phyloP scores from a whole-genome alignment of 768 basidiomycete species.

The Lentinula lateritia region DNA sequence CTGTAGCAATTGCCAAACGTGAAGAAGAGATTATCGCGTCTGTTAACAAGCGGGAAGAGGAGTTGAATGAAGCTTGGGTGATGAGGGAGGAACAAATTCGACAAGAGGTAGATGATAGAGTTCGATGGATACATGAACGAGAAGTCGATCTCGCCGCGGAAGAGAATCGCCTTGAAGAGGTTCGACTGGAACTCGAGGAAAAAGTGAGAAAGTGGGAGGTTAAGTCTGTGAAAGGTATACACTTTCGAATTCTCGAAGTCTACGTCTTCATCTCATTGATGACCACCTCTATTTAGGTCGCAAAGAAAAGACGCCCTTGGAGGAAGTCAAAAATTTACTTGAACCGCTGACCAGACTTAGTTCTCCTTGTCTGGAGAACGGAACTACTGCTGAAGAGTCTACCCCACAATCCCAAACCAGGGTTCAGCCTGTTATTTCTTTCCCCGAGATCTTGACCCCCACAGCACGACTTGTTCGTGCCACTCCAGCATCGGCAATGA shows the following conservation, averaged over 20 bases:
- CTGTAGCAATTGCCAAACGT: conserved; percentile 52
- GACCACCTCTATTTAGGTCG: conserved; percentile 22
- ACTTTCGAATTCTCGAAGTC: background rate
- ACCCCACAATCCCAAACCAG: conserved; percentile 21
- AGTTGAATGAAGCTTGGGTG: conserved; percentile 57
- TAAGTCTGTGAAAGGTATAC: conserved; percentile 19
- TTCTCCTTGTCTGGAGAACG: conserved; percentile 14
- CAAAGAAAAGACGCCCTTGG: conserved; percentile 56
- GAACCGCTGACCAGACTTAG: conserved; percentile 34
- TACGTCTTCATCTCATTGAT: background rate
- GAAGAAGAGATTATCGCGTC: conserved; percentile 73
- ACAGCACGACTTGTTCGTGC: conserved; percentile 30
- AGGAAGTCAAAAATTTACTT: conserved; percentile 72
- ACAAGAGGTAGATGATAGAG: conserved; percentile 43
- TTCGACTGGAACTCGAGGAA: conserved; percentile 45
- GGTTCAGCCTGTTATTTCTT: conserved; percentile 10
- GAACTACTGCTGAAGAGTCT: conserved; percentile 10
- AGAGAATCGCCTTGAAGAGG: conserved; percentile 40
- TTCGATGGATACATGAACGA: conserved; percentile 41
- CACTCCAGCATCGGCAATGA: conserved; percentile 52
- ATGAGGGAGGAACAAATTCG: conserved; percentile 44
- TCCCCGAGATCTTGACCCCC: conserved; percentile 47
- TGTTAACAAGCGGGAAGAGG: conserved; percentile 57
- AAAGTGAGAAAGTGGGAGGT: conserved; percentile 40
- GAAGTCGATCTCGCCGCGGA: conserved; percentile 53